Evolutionary conservation across 176 grass and related monocot genomes (phyloP), one percentile per base, ranked within the genome.

Genomic region (Oropetium thomaeum): DNA sequence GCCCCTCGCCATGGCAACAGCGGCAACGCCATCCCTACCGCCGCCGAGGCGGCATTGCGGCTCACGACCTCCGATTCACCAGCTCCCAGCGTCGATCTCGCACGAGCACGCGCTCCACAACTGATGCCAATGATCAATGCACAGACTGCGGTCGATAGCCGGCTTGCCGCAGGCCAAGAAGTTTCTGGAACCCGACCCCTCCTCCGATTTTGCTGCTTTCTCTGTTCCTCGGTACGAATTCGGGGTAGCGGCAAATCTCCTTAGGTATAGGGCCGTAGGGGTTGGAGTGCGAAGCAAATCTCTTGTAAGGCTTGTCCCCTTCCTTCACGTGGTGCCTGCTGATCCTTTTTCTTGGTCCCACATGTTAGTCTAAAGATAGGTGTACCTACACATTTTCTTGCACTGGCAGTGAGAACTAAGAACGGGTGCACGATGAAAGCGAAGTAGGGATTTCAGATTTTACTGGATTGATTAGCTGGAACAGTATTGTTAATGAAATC

Each of bases 1-100:
- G 11, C 86, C 89, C 86, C 91, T 89, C 58, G 88, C 85, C 89
- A 91, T 93, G 27, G 49, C 65, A 60, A 80, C 77, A 25, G 62
- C 54, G 31, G 48, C 33, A 30, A 78, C 68, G 71, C 86, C 91
- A 83, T 89, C 88, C 67, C 75, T 77, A 52, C 69, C 69, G 51
- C 67, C 73, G 67, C 63, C 77, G 40, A 58, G 80, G 69, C 69
- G 82, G 77, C 83, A 84, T 84, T 85, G 60, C 77, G 72, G 63
- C 45, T 30, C 10, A 30, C 62, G 44, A 25, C 38, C 69, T 41
- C 68, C 52, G 75, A 79, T 69, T 54, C 53, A 69, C 27, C 73
- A 60, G 32, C 53, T 67, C 79, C 49, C 38, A 14, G 66, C 48
- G 40, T 83, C 75, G 35, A 88, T 79, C 80, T 79, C 69, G 62